phyloP scores from a whole-genome alignment of 139 green algal species.

The Chlamydomonas urium region DNA sequence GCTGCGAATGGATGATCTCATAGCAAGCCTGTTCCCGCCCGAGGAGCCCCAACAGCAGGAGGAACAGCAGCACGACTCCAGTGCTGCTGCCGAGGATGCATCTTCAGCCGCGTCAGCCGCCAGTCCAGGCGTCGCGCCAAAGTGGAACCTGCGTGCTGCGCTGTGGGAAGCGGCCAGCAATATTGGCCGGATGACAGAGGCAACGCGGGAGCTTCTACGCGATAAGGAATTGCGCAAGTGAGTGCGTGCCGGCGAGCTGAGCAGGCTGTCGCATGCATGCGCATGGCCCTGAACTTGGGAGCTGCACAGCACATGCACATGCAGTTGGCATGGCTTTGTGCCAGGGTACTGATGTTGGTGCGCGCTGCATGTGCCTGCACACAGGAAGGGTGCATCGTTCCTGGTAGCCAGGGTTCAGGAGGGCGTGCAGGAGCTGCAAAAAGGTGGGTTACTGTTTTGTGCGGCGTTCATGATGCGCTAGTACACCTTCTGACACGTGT shows the following conservation, averaged over 20 bases:
- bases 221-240: neutral
- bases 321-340: neutral
- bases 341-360: neutral
- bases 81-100: too few relatives aligned
- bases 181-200: neutral
- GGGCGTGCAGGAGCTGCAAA: constrained; percentile 22
- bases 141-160: too few relatives aligned
- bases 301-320: neutral
- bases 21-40: too few relatives aligned
- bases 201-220: neutral
- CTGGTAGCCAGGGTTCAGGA: constrained; percentile 5
- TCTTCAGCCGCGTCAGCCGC: too few relatives aligned
- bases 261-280: neutral
- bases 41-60: too few relatives aligned
- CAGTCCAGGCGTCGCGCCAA: too few relatives aligned
- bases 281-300: neutral
- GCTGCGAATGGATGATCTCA: too few relatives aligned
- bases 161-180: neutral
- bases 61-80: too few relatives aligned
- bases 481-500: neutral
- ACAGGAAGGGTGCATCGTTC: constrained; percentile 16
- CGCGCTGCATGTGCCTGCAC: too few relatives aligned
- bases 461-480: neutral
- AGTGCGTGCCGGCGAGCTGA: too few relatives aligned
- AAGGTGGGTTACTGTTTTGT: constrained; percentile 4